These are phyloP conservation scores for Russula brevipes DNA, from an alignment of 768 basidiomycete genomes.

Conservation along the genomic window DNA sequence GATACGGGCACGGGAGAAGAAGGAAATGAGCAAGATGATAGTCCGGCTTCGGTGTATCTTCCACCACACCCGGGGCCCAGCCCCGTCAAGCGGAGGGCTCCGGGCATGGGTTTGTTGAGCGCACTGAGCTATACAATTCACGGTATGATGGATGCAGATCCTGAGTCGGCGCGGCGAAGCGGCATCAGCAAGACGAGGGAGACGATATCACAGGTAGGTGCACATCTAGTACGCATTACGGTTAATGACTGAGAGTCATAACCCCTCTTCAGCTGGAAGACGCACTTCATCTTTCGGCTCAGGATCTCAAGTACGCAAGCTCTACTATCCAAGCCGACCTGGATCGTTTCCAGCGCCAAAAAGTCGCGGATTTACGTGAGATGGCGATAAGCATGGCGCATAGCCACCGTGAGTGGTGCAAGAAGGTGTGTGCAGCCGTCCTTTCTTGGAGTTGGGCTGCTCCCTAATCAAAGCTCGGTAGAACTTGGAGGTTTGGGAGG, in stretches of 20 bases:
- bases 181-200: slow-evolving; percentile 93
- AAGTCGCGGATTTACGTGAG: slow-evolving; percentile 91
- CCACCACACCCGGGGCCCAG: slow-evolving; percentile 80
- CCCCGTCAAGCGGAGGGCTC: slow-evolving; percentile 55
- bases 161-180: slow-evolving; percentile 89
- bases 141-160: slow-evolving; percentile 99
- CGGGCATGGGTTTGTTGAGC: slow-evolving; percentile 82
- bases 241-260: slow-evolving; percentile 13
- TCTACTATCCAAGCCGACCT: slow-evolving; percentile 96
- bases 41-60: slow-evolving; percentile 44
- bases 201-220: slow-evolving; percentile 82
- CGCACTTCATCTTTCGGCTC: slow-evolving; percentile 84
- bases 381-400: slow-evolving; percentile 89
- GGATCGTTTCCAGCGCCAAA: slow-evolving; percentile 97
- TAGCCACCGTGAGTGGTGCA: slow-evolving; percentile 94
- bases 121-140: slow-evolving; percentile 93
- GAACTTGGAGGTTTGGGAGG: slow-evolving; percentile 98
- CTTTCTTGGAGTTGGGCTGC: background rate
- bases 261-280: slow-evolving; percentile 71
- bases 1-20: slow-evolving; percentile 13
- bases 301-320: slow-evolving; percentile 94
- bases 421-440: slow-evolving; percentile 57
- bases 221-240: background rate
- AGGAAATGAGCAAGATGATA: slow-evolving; percentile 32
- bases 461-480: slow-evolving; percentile 31